Conservation (phyloP, 352 stramenopile genomes). For the Phytophthora foliorum region DNA sequence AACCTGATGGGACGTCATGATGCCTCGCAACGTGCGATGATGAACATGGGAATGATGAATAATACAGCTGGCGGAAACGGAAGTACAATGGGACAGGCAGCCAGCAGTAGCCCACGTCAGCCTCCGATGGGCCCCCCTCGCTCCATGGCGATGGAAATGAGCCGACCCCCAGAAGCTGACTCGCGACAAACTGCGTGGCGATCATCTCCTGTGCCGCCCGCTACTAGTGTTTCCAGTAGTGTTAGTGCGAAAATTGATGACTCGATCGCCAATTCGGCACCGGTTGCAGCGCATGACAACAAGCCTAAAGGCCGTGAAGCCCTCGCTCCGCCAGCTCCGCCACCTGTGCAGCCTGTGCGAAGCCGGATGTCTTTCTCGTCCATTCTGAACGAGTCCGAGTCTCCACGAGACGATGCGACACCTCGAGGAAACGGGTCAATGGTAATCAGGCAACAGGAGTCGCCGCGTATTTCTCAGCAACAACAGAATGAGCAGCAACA, state of each 20-base stretch:
- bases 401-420: slow-evolving; percentile 59
- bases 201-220: slow-evolving; percentile 5
- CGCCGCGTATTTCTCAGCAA: slow-evolving; percentile 35
- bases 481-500: slow-evolving; percentile 26
- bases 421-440: slow-evolving; percentile 46
- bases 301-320: slow-evolving; percentile 23
- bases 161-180: slow-evolving; percentile 23
- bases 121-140: slow-evolving; percentile 28
- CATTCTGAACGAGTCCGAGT: slow-evolving; percentile 89
- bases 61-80: slow-evolving; percentile 26
- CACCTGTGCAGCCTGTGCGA: slow-evolving; percentile 37
- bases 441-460: slow-evolving; percentile 54
- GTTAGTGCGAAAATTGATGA: slow-evolving; percentile 18
- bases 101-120: slow-evolving; percentile 34
- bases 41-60: slow-evolving; percentile 67
- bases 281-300: slow-evolving; percentile 5
- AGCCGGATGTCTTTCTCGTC: slow-evolving; percentile 93
- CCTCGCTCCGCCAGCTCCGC: slow-evolving; percentile 27
- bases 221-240: background rate
- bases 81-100: slow-evolving; percentile 16
- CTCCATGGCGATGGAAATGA: slow-evolving; percentile 40
- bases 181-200: slow-evolving; percentile 32
- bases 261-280: slow-evolving; percentile 2
- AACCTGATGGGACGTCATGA: slow-evolving; percentile 50
- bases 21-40: slow-evolving; percentile 59